These are phyloP conservation scores for Solanum chacoense DNA, from an alignment of 305 asterid genomes.

Conservation along the genomic window DNA sequence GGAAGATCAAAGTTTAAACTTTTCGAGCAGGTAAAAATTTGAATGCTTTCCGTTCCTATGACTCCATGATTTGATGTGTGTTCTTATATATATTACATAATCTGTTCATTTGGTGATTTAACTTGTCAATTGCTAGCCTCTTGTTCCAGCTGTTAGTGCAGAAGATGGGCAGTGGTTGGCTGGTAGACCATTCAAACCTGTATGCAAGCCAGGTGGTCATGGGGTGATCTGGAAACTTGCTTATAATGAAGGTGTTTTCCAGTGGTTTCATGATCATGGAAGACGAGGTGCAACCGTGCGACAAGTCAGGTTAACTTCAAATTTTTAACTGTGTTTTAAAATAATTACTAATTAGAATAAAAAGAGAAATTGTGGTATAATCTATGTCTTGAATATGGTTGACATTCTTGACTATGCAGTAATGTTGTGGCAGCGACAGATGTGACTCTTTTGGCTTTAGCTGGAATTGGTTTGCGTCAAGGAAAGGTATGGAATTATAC, in stretches of 20 bases:
- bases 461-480: slow-evolving; percentile 87
- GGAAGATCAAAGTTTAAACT: slow-evolving; percentile 64
- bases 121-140: slow-evolving; percentile 67
- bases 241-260: slow-evolving; percentile 83
- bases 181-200: slow-evolving; percentile 51
- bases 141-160: slow-evolving; percentile 93
- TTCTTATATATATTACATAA: neutral
- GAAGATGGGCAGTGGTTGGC: slow-evolving; percentile 94
- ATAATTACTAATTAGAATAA: neutral
- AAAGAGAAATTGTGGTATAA: neutral
- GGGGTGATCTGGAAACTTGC: slow-evolving; percentile 99
- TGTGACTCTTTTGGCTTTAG: slow-evolving; percentile 86
- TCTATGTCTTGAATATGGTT: slow-evolving; percentile 19
- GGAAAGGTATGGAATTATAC: slow-evolving; percentile 48
- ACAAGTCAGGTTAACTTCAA: slow-evolving; percentile 70
- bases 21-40: slow-evolving; percentile 72
- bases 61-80: neutral
- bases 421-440: slow-evolving; percentile 98
- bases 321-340: neutral
- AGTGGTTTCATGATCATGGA: slow-evolving; percentile 69
- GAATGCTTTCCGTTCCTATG: neutral
- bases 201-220: slow-evolving; percentile 99
- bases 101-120: slow-evolving; percentile 22
- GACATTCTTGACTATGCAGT: slow-evolving; percentile 50
- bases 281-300: slow-evolving; percentile 95